Base-by-base conservation (phyloP, 2,329 filamentous ascomycete species). In the Apiospora marii region DNA sequence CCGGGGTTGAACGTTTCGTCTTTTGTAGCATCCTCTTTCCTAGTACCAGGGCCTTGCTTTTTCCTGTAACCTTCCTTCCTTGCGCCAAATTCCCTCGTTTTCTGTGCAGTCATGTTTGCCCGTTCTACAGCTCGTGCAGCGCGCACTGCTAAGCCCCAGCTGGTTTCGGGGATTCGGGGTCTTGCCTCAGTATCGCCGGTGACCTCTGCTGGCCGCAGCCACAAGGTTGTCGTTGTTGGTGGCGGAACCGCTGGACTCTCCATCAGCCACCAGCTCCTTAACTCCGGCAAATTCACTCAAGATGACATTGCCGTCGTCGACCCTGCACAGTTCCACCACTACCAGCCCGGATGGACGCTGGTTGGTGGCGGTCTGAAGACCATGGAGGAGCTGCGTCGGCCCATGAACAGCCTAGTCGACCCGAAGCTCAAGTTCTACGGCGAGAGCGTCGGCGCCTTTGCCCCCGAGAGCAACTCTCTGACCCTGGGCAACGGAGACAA, bases 191-290 rank as follows among this genome's bases (percentile, higher is more conserved):
- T 70, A 49, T 74, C 77, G 14, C 81, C 84, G 10, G 83, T 81
- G 30, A 79, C 71, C 71, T 77, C 82, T 51, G 76, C 80, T 22
- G 78, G 81, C 24, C 69, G 58, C 37, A 85, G 83, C 75, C 92
- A 93, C 84, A 91, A 87, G 77, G 85, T 93, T 22, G 90, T 93
- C 16, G 87, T 94, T 2, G 84, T 94, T 41, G 92, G 92, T 69
- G 91, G 88, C 70, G 92, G 92, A 44, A 85, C 89, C 16, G 92
- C 91, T 49, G 92, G 92, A 68, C 81, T 93, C 22, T 82, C 89
- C 1, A 87, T 92, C 77, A 90, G 90, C 77, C 91, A 93, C 77
- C 92, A 94, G 82, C 87, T 94, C 3, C 86, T 93, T 58, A 76
- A 76, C 22, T 75, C 76, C 24, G 71, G 73, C 6, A 74, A 75